Conservation (phyloP, 2,329 filamentous ascomycete genomes). For the Metarhizium robertsii region DNA sequence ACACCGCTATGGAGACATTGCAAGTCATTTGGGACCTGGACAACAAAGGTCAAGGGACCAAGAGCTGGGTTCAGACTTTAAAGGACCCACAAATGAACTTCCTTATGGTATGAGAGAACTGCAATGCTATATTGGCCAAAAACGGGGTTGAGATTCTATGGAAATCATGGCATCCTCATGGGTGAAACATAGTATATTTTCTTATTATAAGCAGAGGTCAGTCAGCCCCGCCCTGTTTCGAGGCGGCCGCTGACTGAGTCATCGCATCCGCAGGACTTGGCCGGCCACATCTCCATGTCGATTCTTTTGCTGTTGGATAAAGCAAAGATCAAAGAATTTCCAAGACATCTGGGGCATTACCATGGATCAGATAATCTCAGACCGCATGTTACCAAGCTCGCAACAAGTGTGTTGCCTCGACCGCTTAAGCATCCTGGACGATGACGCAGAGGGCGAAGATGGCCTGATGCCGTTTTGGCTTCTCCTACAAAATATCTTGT, state of each 20-base stretch:
- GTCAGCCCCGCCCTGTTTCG: too few relatives aligned
- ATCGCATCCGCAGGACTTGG: not conserved
- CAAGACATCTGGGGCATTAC: not conserved
- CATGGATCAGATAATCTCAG: not conserved
- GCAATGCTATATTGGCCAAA: not conserved
- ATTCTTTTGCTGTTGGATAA: not conserved
- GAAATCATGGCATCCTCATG: not conserved
- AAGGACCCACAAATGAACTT: constrained; percentile 32
- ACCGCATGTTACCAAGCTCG: constrained; percentile 8
- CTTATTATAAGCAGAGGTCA: too few relatives aligned
- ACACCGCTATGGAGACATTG: constrained; percentile 36
- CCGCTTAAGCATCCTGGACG: constrained; percentile 19
- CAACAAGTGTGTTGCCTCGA: constrained; percentile 13
- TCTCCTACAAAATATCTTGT: constrained; percentile 15
- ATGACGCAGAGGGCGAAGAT: constrained; percentile 13
- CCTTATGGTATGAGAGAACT: constrained; percentile 28
- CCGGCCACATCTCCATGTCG: not conserved
- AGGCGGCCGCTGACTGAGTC: too few relatives aligned
- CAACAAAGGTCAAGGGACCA: constrained; percentile 16
- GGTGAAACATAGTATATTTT: too few relatives aligned
- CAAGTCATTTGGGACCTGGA: constrained; percentile 33
- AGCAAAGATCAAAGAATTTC: not conserved
- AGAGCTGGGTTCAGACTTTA: constrained; percentile 35
- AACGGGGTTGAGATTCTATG: not conserved
- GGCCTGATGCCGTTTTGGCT: constrained; percentile 17